Conservation (phyloP, 495 filamentous ascomycete species). For the Bryoglossum gracile region DNA sequence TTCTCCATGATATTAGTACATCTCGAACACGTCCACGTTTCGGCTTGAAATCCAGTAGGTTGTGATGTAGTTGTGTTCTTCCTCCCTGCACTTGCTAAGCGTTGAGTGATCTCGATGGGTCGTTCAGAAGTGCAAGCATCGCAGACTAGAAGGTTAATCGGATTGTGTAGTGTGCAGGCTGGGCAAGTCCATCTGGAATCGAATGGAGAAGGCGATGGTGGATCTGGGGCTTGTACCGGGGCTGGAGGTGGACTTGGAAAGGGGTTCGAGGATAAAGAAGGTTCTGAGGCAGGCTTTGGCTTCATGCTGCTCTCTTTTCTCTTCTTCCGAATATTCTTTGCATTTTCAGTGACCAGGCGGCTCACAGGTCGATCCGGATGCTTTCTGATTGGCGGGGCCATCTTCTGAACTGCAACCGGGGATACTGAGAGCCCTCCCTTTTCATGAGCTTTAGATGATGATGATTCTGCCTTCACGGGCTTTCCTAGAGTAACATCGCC, state of each 20-base stretch:
- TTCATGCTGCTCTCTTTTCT: constrained; percentile 11
- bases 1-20: constrained; percentile 61
- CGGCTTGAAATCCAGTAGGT: constrained; percentile 1
- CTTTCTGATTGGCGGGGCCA: constrained; percentile 14
- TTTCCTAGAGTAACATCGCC: constrained; percentile 13
- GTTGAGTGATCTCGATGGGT: constrained; percentile 32
- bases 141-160: constrained; percentile 59
- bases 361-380: constrained; percentile 20
- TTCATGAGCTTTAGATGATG: not conserved
- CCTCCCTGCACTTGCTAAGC: constrained; percentile 17
- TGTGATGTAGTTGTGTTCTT: not conserved
- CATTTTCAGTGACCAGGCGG: constrained; percentile 25
- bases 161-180: constrained; percentile 80
- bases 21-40: constrained; percentile 61
- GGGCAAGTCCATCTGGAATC: constrained; percentile 61
- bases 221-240: constrained; percentile 2
- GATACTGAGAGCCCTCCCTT: not conserved
- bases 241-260: not conserved
- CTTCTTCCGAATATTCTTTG: constrained; percentile 21
- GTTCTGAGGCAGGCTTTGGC: constrained; percentile 1
- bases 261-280: not conserved
- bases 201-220: constrained; percentile 7
- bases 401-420: not conserved
- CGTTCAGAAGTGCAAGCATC: constrained; percentile 70
- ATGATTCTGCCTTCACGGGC: constrained; percentile 3